Percentiles rank a stretch among this genome's conserved stretches.
Conservation (phyloP, 495 filamentous ascomycete species). For the Pseudomonodictys pantanalensis region DNA sequence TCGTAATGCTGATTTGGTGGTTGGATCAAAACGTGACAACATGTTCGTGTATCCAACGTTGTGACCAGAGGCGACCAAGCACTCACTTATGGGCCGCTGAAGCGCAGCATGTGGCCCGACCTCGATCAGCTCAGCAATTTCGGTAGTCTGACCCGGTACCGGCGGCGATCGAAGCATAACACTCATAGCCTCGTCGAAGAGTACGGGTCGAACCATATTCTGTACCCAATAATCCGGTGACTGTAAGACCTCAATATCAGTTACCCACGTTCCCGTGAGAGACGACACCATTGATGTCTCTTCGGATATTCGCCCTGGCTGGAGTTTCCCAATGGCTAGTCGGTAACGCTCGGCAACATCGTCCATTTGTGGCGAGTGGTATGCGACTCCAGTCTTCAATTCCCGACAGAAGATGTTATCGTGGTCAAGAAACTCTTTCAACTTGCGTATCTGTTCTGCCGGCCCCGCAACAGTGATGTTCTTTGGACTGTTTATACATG, state of each 20-base stretch:
- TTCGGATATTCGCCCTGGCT: not conserved
- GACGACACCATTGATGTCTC: not conserved
- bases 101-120: conserved; percentile 38
- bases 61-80: not conserved
- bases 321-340: conserved; percentile 31
- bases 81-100: conserved; percentile 24
- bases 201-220: not conserved
- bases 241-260: too few species aligned
- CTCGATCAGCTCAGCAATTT: conserved; percentile 27
- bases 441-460: not conserved
- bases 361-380: not conserved
- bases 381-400: not conserved
- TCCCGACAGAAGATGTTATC: not conserved
- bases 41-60: not conserved
- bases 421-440: conserved; percentile 26
- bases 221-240: too few species aligned
- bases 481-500: not conserved
- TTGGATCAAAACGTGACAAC: not conserved
- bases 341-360: conserved; percentile 44
- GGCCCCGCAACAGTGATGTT: not conserved
- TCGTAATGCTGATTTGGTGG: not conserved
- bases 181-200: not conserved
- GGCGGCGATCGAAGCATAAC: not conserved
- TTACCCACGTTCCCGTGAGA: too few species aligned
- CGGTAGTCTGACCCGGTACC: not conserved